These are phyloP conservation scores for Globisporangium carolinianum DNA, from an alignment of 352 stramenopile genomes.

Conservation along the genomic window DNA sequence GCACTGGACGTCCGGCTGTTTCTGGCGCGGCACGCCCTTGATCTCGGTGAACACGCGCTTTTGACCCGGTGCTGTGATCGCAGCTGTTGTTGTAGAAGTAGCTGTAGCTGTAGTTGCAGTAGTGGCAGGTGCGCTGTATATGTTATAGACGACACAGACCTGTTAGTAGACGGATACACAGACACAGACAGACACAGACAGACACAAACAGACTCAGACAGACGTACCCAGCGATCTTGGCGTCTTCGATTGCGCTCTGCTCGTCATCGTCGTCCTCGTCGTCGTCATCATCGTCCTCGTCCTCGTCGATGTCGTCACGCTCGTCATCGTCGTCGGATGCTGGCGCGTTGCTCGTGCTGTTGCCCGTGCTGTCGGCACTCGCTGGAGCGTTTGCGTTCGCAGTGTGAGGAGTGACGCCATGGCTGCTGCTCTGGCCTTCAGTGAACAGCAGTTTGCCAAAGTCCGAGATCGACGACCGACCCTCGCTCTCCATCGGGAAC, in stretches of 20 bases:
- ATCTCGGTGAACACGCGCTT: slow-evolving; percentile 83
- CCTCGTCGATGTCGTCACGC: slow-evolving; percentile 13
- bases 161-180: not conserved
- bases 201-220: not conserved
- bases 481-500: slow-evolving; percentile 72
- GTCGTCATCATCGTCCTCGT: slow-evolving; percentile 6
- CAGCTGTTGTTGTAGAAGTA: not conserved
- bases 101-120: not conserved
- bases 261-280: slow-evolving; percentile 14
- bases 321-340: slow-evolving; percentile 12
- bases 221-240: slow-evolving; percentile 13
- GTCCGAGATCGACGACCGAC: slow-evolving; percentile 77
- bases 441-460: slow-evolving; percentile 84
- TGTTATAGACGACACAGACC: no score
- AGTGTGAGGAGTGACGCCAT: slow-evolving; percentile 2
- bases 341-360: slow-evolving; percentile 1
- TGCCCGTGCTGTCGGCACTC: slow-evolving; percentile 3
- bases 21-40: slow-evolving; percentile 75
- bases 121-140: slow-evolving; percentile 1
- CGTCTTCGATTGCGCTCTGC: slow-evolving; percentile 11
- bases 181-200: not conserved
- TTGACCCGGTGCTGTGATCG: slow-evolving; percentile 17
- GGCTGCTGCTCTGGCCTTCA: slow-evolving; percentile 35
- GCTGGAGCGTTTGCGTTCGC: slow-evolving; percentile 1
- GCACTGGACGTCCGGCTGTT: slow-evolving; percentile 66